Conservation (phyloP, 164 flowering plant species). For the Malania oleifera region DNA sequence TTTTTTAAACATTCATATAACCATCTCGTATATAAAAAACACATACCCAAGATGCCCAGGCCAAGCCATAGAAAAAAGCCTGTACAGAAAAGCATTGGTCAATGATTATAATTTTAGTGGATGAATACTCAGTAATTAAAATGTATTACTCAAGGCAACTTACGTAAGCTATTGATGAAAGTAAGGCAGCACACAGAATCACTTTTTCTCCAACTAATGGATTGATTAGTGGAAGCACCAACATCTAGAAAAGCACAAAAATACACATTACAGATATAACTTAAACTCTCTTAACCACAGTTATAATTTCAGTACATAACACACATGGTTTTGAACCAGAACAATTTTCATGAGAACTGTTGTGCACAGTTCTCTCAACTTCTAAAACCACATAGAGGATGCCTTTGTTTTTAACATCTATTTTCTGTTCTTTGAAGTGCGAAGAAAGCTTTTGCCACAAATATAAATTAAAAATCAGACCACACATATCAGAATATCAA, state of each 20-base stretch:
- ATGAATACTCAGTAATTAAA: neutral
- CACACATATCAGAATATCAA: too few species aligned
- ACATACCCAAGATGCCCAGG: slow-evolving; percentile 94
- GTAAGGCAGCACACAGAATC: slow-evolving; percentile 51
- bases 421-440: too few species aligned
- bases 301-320: too few species aligned
- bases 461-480: too few species aligned
- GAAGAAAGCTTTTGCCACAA: too few species aligned
- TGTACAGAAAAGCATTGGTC: slow-evolving; percentile 22
- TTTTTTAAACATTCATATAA: neutral
- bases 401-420: too few species aligned
- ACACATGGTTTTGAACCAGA: too few species aligned
- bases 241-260: slow-evolving; percentile 35
- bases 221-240: slow-evolving; percentile 78
- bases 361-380: too few species aligned
- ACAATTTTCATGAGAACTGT: too few species aligned
- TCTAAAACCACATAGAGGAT: too few species aligned
- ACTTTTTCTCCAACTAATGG: slow-evolving; percentile 71
- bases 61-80: slow-evolving; percentile 79
- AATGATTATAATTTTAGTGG: neutral
- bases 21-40: slow-evolving; percentile 3
- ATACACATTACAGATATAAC: too few species aligned
- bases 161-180: slow-evolving; percentile 74
- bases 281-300: too few species aligned
- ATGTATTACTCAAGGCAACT: slow-evolving; percentile 19